Evolutionary conservation across 495 filamentous ascomycete species (phyloP).

Genomic region (Annulohypoxylon stygium): DNA sequence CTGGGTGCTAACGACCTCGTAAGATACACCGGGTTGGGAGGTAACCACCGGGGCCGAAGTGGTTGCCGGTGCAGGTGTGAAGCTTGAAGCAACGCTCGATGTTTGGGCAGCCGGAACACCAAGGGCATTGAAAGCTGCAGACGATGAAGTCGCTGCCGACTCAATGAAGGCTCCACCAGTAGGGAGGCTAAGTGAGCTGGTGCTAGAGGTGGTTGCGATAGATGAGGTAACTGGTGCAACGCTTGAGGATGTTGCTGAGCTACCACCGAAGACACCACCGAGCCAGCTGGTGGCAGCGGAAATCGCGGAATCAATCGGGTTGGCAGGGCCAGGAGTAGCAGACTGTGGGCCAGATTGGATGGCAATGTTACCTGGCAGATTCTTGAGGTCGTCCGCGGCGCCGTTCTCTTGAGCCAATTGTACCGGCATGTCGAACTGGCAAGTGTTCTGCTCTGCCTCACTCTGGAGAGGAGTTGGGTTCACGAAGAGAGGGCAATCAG

Average conservation of each 20-base stretch:
- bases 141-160: constrained; percentile 21
- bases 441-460: constrained; percentile 52
- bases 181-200: constrained; percentile 26
- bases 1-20: constrained; percentile 59
- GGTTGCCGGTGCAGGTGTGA: constrained; percentile 26
- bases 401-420: constrained; percentile 54
- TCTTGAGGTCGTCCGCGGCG: constrained; percentile 44
- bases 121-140: constrained; percentile 43
- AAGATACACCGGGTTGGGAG: constrained; percentile 46
- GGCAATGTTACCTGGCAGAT: constrained; percentile 57
- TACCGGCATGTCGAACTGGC: constrained; percentile 53
- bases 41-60: constrained; percentile 43
- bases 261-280: constrained; percentile 30
- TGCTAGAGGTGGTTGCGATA: constrained; percentile 1
- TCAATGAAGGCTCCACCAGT: constrained; percentile 43
- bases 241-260: constrained; percentile 29
- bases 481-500: constrained; percentile 69
- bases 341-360: constrained; percentile 56
- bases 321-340: constrained; percentile 43
- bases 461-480: constrained; percentile 53
- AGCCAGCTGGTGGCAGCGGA: constrained; percentile 44
- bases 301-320: constrained; percentile 26
- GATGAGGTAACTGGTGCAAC: constrained; percentile 39
- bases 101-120: constrained; percentile 19
- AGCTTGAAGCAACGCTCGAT: constrained; percentile 20